Evolutionary conservation across 371 early-diverging fungal species (phyloP).

Genomic region (Mucor saturninus): DNA sequence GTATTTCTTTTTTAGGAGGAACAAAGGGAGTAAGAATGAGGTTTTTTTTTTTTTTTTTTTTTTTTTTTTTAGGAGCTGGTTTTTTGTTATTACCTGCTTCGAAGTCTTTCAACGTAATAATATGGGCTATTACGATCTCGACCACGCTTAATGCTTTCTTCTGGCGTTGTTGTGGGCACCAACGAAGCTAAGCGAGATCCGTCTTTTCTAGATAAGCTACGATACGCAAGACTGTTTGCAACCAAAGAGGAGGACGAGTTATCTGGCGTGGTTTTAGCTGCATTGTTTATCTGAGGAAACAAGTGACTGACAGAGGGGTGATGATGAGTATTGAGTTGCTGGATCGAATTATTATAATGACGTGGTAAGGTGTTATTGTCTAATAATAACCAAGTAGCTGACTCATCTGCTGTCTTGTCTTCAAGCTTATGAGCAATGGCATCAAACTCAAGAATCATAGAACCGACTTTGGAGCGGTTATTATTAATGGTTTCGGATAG

Average conservation of each 20-base stretch:
- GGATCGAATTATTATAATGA: slow-evolving; percentile 2
- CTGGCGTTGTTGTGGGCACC: slow-evolving; percentile 7
- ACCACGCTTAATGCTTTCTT: slow-evolving; percentile 30
- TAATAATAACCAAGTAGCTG: slow-evolving; percentile 44
- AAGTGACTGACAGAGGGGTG: slow-evolving; percentile 20
- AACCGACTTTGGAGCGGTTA: slow-evolving; percentile 47
- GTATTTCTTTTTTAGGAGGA: slow-evolving; percentile 31
- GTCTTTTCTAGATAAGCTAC: slow-evolving; percentile 44
- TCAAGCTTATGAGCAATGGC: slow-evolving; percentile 42
- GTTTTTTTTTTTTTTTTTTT: slow-evolving; percentile 4
- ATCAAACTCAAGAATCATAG: slow-evolving; percentile 56
- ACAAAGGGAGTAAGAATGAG: neutral
- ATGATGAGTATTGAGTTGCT: neutral
- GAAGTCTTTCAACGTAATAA: slow-evolving; percentile 45
- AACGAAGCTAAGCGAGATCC: slow-evolving; percentile 28
- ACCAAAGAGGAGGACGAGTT: slow-evolving; percentile 11
- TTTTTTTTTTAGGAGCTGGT: slow-evolving; percentile 1
- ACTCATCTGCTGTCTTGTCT: slow-evolving; percentile 27
- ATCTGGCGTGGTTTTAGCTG: neutral
- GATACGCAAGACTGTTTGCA: slow-evolving; percentile 26
- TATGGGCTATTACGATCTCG: slow-evolving; percentile 47
- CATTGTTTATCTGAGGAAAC: slow-evolving; percentile 12
- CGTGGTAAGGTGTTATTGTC: slow-evolving; percentile 37
- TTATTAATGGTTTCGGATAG: slow-evolving; percentile 14
- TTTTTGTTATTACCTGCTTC: slow-evolving; percentile 33